Evolutionary conservation across 306 rosid genomes (phyloP).

Genomic region (Sphenostylis stenocarpa): DNA sequence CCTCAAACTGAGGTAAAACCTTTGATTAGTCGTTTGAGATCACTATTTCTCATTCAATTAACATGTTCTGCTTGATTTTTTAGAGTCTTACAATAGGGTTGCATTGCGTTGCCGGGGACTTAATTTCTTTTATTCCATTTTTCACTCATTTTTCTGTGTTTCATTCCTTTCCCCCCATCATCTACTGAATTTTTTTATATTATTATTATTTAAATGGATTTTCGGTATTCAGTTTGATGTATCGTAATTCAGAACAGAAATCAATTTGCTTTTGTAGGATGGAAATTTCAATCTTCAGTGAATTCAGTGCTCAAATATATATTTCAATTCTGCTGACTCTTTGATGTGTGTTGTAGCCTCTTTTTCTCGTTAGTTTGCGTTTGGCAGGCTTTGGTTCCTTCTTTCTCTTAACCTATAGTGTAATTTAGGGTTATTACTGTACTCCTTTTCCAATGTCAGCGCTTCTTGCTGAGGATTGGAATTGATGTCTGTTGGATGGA

Average conservation of each 20-base stretch:
- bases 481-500: background rate
- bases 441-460: background rate
- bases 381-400: no score
- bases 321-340: background rate
- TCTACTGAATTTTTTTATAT: background rate
- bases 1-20: background rate
- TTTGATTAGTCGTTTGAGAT: background rate
- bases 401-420: no score
- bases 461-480: background rate
- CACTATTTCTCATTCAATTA: background rate
- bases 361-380: background rate
- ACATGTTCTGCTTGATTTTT: background rate
- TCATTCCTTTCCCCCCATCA: background rate
- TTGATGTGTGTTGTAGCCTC: background rate
- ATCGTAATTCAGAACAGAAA: background rate
- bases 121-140: background rate
- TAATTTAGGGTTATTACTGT: background rate
- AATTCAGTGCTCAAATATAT: background rate
- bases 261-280: background rate
- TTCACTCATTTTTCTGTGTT: background rate
- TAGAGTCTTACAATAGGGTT: background rate
- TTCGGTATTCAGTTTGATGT: background rate
- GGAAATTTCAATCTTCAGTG: background rate
- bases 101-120: background rate
- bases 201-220: background rate